Conservation (phyloP, 192 early-diverging fungal species). For the Gamsiella multidivaricata region DNA sequence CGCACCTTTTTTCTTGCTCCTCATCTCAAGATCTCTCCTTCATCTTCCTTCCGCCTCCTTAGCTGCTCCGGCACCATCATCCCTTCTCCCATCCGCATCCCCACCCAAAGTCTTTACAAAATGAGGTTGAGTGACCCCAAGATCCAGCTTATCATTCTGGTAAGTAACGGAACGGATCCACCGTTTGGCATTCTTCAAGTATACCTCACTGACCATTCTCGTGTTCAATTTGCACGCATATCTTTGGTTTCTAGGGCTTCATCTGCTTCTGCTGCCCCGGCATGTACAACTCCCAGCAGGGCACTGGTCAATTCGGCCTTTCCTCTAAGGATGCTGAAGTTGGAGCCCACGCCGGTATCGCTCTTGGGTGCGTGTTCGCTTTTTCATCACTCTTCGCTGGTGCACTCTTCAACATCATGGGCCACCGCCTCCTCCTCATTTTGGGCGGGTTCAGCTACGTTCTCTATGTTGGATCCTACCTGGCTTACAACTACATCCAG, state of each 20-base stretch:
- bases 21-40: constrained; percentile 21
- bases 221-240: no score
- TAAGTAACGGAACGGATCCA: constrained; percentile 3
- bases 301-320: constrained; percentile 38
- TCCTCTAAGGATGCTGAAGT: constrained; percentile 53
- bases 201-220: no score
- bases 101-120: constrained; percentile 1
- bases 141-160: constrained; percentile 49
- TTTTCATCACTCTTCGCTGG: constrained; percentile 81
- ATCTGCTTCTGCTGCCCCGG: constrained; percentile 85
- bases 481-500: constrained; percentile 69
- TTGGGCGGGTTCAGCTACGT: constrained; percentile 76
- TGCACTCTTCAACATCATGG: constrained; percentile 80
- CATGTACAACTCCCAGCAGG: constrained; percentile 71
- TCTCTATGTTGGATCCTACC: constrained; percentile 81
- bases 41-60: background rate
- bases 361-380: constrained; percentile 79
- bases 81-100: background rate
- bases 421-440: constrained; percentile 77
- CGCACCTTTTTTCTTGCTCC: constrained; percentile 17
- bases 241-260: constrained; percentile 66
- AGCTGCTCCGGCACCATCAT: no score
- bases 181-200: no score
- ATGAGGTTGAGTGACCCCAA: constrained; percentile 33
- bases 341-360: constrained; percentile 76